Evolutionary conservation across 805 yeast species (phyloP).

Genomic region (Ogataea degrootiae): DNA sequence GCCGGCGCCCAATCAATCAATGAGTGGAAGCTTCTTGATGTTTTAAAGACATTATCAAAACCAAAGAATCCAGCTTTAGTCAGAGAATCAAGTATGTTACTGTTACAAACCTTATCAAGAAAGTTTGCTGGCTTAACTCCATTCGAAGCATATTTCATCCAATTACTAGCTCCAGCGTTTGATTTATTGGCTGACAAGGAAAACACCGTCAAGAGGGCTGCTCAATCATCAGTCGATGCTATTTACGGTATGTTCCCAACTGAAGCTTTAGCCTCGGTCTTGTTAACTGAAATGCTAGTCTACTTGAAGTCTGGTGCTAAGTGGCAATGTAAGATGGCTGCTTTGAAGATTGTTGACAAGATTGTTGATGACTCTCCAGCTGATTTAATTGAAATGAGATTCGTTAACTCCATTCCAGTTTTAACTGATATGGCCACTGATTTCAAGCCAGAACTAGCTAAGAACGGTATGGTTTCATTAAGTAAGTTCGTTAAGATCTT

Average conservation of each 20-base stretch:
- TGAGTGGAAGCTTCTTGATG: conserved; percentile 63
- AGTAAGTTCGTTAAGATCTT: conserved; percentile 70
- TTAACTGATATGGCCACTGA: conserved; percentile 89
- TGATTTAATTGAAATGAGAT: conserved; percentile 78
- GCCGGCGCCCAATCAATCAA: conserved; percentile 45
- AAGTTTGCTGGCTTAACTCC: conserved; percentile 66
- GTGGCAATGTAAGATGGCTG: conserved; percentile 87
- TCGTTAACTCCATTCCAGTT: conserved; percentile 74
- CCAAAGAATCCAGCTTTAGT: conserved; percentile 68
- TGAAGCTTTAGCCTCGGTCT: conserved; percentile 71
- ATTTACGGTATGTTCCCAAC: conserved; percentile 65
- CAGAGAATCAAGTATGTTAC: conserved; percentile 70
- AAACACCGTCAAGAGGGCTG: conserved; percentile 76
- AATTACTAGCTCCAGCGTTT: conserved; percentile 56
- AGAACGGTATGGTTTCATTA: conserved; percentile 71
- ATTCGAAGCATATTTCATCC: conserved; percentile 67
- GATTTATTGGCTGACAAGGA: conserved; percentile 86
- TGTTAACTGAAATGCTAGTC: conserved; percentile 54
- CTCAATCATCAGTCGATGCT: conserved; percentile 72
- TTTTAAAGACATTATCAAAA: conserved; percentile 61
- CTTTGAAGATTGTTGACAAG: conserved; percentile 67
- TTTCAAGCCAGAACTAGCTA: conserved; percentile 92
- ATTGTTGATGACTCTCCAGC: conserved; percentile 75
- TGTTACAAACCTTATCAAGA: conserved; percentile 51
- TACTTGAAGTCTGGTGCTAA: conserved; percentile 81